A percentile compares a stretch with the other conserved stretches of the same genome.
phyloP scores from a whole-genome alignment of 345 rosid genomes.

The Eucalyptus rudis region DNA sequence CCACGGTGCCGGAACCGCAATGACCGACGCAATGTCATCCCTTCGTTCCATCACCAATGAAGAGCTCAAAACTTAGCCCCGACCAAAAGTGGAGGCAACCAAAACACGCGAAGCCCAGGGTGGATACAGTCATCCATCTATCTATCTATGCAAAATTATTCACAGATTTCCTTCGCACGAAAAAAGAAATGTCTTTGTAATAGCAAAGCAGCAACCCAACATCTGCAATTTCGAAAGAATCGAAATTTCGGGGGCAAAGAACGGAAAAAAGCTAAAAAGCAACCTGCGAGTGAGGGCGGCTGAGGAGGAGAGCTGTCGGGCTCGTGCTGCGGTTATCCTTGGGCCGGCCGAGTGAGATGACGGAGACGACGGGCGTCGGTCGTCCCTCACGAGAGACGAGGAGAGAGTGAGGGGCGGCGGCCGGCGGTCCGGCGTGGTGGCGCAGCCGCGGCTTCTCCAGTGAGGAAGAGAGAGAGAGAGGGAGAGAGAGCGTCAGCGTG shows the following conservation, averaged over 20 bases:
- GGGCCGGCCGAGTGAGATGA: background rate
- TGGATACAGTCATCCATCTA: background rate
- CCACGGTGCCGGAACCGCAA: background rate
- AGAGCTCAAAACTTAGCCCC: background rate
- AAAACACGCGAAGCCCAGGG: background rate
- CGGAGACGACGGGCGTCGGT: background rate
- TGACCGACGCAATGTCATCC: background rate
- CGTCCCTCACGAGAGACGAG: background rate
- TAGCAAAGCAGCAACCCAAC: background rate
- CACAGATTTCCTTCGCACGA: background rate
- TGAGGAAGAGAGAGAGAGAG: background rate
- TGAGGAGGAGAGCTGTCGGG: background rate
- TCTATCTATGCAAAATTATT: background rate
- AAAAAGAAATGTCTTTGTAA: background rate
- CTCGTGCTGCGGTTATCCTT: background rate
- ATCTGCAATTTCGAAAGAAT: background rate
- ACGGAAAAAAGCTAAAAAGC: background rate
- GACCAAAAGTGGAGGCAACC: background rate
- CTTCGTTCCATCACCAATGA: background rate
- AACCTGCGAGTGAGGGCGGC: background rate
- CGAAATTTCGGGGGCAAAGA: background rate
- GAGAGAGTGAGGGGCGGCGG: background rate
- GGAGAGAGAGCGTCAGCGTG: background rate
- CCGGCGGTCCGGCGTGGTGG: background rate
- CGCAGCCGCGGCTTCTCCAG: background rate